phyloP scores from a whole-genome alignment of 2,329 filamentous ascomycete genomes.

The Trichophyton benhamiae region DNA sequence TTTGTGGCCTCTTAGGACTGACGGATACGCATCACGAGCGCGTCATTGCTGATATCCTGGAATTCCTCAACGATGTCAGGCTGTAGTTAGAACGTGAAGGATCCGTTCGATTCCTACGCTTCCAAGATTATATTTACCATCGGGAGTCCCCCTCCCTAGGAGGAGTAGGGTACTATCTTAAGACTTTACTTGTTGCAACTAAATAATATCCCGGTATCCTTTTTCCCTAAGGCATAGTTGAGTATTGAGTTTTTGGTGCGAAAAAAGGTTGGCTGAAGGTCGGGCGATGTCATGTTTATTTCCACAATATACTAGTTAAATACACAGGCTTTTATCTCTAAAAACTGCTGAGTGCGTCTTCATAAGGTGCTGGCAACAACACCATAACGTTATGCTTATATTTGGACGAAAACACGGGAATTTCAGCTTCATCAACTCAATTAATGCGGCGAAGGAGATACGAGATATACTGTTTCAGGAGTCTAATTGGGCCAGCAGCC shows the following conservation, averaged over 20 bases:
- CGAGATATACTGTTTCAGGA: neutral
- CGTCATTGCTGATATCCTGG: constrained; percentile 5
- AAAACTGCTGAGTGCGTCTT: neutral
- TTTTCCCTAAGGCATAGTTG: too few relatives aligned
- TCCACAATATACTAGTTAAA: neutral
- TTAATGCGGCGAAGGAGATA: neutral
- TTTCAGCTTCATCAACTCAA: neutral
- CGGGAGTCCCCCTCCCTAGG: too few relatives aligned
- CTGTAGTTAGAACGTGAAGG: neutral
- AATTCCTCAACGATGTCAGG: neutral
- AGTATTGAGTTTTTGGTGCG: neutral
- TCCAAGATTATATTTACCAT: too few relatives aligned
- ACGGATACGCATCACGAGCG: constrained; percentile 4
- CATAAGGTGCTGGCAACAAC: neutral
- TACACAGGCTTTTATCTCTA: neutral
- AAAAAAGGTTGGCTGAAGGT: neutral
- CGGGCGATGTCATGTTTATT: neutral
- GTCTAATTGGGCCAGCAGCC: neutral
- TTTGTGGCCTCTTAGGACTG: neutral
- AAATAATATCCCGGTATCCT: too few relatives aligned
- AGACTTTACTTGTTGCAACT: too few relatives aligned
- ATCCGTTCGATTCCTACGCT: too few relatives aligned
- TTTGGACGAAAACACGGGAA: neutral
- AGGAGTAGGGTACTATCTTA: too few relatives aligned
- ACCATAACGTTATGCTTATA: constrained; percentile 7